These are phyloP conservation scores for Botrytis fabae DNA, from an alignment of 2,329 filamentous ascomycete species.

Conservation along the genomic window DNA sequence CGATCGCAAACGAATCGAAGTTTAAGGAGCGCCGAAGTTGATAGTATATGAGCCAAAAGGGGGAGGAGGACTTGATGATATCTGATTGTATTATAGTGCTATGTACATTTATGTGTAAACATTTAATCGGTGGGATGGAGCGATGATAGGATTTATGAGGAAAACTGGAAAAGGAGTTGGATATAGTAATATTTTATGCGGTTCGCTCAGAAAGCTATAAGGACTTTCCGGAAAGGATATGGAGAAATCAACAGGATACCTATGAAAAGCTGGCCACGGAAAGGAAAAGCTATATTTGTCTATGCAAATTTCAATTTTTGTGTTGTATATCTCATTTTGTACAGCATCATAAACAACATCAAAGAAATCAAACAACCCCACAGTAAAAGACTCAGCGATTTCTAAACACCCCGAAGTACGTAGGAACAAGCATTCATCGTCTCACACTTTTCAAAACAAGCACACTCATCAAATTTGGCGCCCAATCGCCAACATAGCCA, in stretches of 20 bases:
- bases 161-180: not conserved
- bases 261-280: not conserved
- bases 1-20: constrained; percentile 6
- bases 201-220: not conserved
- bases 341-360: not conserved
- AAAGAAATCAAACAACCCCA: not conserved
- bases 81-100: not conserved
- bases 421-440: not conserved
- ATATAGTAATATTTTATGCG: not conserved
- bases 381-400: not conserved
- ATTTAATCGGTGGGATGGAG: not conserved
- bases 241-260: not conserved
- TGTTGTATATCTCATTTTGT: not conserved
- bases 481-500: not conserved
- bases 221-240: not conserved
- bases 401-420: not conserved
- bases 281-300: not conserved
- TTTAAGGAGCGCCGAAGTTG: not conserved
- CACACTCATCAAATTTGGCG: not conserved
- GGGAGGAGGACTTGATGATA: not conserved
- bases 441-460: not conserved
- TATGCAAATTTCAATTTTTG: not conserved
- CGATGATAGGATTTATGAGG: too few species aligned
- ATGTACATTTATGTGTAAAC: constrained; percentile 1
- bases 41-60: not conserved